Conservation (phyloP, 805 yeast species). For the Candida bentonensis region DNA sequence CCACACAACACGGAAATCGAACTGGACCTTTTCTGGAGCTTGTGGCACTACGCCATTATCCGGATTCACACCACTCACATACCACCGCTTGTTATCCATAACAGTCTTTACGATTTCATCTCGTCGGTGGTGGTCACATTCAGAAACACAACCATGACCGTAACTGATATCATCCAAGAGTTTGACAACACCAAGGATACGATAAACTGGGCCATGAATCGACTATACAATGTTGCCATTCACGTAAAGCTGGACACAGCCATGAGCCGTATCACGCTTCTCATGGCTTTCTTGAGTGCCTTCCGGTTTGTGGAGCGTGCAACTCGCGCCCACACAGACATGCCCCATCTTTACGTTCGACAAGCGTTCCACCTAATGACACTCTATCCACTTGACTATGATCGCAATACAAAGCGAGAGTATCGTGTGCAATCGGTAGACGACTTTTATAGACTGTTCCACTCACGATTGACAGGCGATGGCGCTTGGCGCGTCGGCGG, state of each 20-base stretch:
- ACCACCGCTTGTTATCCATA: neutral
- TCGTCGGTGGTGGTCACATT: neutral
- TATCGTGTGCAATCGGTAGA: neutral
- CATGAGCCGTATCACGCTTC: neutral
- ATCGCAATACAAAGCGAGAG: too few relatives aligned
- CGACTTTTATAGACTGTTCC: neutral
- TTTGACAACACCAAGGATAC: constrained; percentile 1
- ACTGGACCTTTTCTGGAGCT: neutral
- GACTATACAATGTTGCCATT: neutral
- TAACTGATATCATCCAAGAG: neutral
- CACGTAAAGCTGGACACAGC: neutral
- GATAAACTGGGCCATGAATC: neutral
- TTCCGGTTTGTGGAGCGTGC: neutral
- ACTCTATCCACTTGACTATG: neutral
- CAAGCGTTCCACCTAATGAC: neutral
- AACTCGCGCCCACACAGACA: neutral
- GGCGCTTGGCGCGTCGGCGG: neutral
- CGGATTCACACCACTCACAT: neutral
- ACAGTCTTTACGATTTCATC: neutral
- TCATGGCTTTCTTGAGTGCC: neutral
- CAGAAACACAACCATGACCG: neutral
- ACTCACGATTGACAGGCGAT: neutral
- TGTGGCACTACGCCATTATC: neutral
- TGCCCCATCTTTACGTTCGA: neutral
- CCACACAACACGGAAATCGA: neutral